Base-by-base conservation (phyloP, 1,284 basidiomycete species). In the Cutaneotrichosporon sp. region DNA sequence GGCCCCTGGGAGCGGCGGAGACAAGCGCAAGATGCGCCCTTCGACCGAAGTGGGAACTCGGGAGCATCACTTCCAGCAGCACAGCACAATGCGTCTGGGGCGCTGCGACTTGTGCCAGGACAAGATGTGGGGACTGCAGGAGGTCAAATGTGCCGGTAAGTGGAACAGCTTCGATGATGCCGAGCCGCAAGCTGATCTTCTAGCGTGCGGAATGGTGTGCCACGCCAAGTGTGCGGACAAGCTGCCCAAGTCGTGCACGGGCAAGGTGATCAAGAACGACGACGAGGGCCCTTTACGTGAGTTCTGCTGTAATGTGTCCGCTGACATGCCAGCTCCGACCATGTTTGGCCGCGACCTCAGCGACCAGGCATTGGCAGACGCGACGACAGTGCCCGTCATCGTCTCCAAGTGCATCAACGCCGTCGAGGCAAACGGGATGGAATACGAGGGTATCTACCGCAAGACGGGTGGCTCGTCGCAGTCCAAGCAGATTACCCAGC, bases 91-190 rank as follows among this genome's bases (percentile, higher is more conserved):
- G 56, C 82, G 92, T 29, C 88, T 96, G 52, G 86, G 89, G 16
- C 81, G 90, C 41, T 98, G 94, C 70, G 92, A 97, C 67, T 86
- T 94, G 52, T 98, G 94, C 70, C 86, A 86, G 34, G 96, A 97
- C 68, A 98, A 97, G 79, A 86, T 98, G 85, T 98, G 93, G 92
- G 94, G 94, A 5, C 85, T 93, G 33, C 90, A 92, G 49, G 80
- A 82, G 71, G 80, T 91, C 53, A 85, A 89, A 29, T 98, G 94
- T 70, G 82, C 84, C 56, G 79, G 91, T 90, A 65, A 71, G 86
- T 79, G 7, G 27, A n/a, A 22, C n/a, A n/a, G n/a, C n/a, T n/a
- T n/a, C n/a, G n/a, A n/a, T n/a, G n/a, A n/a, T n/a, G n/a, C n/a
- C n/a, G n/a, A n/a, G n/a, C n/a, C 22, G 39, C 20, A 26, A 12